A percentile compares a stretch with the other conserved stretches of the same genome.
Evolutionary conservation across 2,329 filamentous ascomycete species (phyloP).

Genomic region (Thelonectria blattea): DNA sequence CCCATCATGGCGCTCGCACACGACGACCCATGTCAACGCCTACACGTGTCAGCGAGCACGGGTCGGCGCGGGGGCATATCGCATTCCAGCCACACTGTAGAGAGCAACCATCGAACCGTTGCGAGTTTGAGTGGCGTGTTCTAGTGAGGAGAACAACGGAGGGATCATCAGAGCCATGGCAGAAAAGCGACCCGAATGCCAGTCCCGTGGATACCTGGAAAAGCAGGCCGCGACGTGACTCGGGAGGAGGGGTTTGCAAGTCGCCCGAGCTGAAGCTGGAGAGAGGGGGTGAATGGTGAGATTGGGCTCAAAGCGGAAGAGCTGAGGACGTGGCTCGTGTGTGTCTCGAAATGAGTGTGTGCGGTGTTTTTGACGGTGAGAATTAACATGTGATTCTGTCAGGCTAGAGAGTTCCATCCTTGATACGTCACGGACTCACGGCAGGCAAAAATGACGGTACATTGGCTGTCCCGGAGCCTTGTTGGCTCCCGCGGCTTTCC

Average conservation of each 20-base stretch:
- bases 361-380: neutral
- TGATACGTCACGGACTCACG: neutral
- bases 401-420: too few species aligned
- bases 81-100: neutral
- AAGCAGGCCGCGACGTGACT: neutral
- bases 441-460: neutral
- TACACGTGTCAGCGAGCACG: neutral
- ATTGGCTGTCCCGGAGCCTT: neutral
- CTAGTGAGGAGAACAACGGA: neutral
- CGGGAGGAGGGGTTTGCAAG: neutral
- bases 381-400: neutral
- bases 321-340: neutral
- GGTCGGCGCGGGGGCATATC: too few species aligned
- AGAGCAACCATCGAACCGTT: neutral
- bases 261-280: neutral
- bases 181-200: too few species aligned
- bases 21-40: neutral
- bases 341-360: neutral
- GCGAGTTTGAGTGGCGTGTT: neutral
- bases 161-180: neutral
- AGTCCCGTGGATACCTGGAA: neutral
- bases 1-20: neutral
- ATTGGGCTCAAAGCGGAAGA: neutral
- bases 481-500: neutral
- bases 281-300: too few species aligned